phyloP scores from a whole-genome alignment of 2,329 filamentous ascomycete species.

The Chalaropsis thielavioides region DNA sequence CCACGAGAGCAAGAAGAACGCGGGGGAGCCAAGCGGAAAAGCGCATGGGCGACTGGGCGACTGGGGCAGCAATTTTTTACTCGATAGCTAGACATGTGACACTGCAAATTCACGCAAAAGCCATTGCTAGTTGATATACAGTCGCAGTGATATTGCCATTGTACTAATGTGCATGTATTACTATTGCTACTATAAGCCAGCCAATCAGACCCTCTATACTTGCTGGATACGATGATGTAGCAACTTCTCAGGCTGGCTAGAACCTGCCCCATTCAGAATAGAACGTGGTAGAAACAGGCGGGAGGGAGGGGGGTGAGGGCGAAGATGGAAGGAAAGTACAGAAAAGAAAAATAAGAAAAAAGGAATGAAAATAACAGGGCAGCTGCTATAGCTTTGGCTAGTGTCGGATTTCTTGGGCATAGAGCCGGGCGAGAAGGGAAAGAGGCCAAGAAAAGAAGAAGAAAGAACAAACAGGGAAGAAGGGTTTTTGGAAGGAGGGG shows the following conservation, averaged over 20 bases:
- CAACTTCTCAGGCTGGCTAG: background rate
- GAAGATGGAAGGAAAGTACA: background rate
- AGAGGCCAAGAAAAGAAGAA: background rate
- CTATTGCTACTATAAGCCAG: background rate
- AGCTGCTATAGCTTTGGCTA: background rate
- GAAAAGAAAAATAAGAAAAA: background rate
- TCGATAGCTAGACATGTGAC: background rate
- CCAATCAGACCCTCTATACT: background rate
- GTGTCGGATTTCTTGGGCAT: background rate
- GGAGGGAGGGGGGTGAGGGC: background rate
- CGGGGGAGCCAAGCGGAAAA: background rate
- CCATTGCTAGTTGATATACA: background rate
- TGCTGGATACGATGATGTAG: background rate
- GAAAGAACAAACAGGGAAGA: background rate
- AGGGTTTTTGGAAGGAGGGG: background rate
- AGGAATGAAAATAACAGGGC: background rate
- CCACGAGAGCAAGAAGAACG: background rate
- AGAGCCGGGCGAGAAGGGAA: background rate
- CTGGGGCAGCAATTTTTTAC: background rate
- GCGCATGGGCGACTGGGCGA: background rate
- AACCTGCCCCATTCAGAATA: background rate
- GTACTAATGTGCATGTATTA: background rate
- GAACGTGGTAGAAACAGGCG: background rate
- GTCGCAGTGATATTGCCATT: background rate
- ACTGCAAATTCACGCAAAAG: background rate